Evolutionary conservation across 2,329 filamentous ascomycete species (phyloP).

Genomic region (Aspergillus clavatus): DNA sequence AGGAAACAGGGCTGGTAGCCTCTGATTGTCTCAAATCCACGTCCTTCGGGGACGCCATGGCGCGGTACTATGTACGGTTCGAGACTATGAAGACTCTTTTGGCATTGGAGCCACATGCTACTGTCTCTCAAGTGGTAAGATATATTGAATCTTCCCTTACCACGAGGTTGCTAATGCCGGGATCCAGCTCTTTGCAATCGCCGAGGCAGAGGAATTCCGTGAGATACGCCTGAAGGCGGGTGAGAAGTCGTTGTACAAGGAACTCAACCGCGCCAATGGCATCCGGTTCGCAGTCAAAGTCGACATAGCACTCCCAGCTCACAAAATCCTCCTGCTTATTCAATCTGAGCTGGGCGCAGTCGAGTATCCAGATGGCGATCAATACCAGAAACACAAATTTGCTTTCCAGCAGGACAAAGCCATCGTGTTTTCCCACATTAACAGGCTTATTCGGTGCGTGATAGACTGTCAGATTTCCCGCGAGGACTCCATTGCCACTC

Average conservation of each 20-base stretch:
- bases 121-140: constrained; percentile 64
- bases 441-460: constrained; percentile 68
- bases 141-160: neutral
- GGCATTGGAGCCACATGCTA: constrained; percentile 55
- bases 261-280: constrained; percentile 63
- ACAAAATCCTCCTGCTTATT: constrained; percentile 75
- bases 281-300: constrained; percentile 69
- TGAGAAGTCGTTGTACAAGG: constrained; percentile 66
- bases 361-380: constrained; percentile 58
- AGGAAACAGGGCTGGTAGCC: constrained; percentile 55
- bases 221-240: constrained; percentile 65
- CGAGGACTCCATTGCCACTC: constrained; percentile 63
- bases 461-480: constrained; percentile 64
- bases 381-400: constrained; percentile 49
- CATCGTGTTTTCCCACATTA: constrained; percentile 63
- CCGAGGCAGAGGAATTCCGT: constrained; percentile 66
- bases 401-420: constrained; percentile 58
- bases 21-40: constrained; percentile 55
- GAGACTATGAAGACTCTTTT: constrained; percentile 72
- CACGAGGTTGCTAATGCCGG: constrained; percentile 8
- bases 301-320: constrained; percentile 58
- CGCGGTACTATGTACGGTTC: constrained; percentile 73
- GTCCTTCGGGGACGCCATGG: constrained; percentile 74
- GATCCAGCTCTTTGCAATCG: constrained; percentile 59
- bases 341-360: constrained; percentile 67